Percentiles rank a stretch among this genome's conserved stretches.
Conservation (phyloP, 495 filamentous ascomycete species). For the Immersiella caudata region DNA sequence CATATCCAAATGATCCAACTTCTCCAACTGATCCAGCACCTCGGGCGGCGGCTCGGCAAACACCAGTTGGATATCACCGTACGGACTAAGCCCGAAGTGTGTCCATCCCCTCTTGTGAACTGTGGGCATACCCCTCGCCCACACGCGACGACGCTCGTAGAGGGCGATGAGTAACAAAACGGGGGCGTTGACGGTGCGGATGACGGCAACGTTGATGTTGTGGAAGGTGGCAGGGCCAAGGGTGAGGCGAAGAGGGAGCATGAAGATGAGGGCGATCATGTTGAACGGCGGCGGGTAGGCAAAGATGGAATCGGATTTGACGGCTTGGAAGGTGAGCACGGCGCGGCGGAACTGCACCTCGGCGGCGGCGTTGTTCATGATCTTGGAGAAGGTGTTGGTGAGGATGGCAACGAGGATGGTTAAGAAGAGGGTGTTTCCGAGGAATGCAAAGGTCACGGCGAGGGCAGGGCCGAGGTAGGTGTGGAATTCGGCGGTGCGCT, state of each 20-base stretch:
- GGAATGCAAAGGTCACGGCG: conserved; percentile 64
- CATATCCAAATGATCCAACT: conserved; percentile 33
- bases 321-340: conserved; percentile 66
- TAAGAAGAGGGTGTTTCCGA: conserved; percentile 70
- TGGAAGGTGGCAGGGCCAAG: conserved; percentile 61
- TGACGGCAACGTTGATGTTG: conserved; percentile 60
- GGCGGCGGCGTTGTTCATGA: conserved; percentile 60
- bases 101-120: conserved; percentile 46
- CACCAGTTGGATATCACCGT: conserved; percentile 62
- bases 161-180: conserved; percentile 56
- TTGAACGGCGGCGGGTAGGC: conserved; percentile 68
- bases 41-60: conserved; percentile 61
- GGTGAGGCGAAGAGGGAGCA: conserved; percentile 61
- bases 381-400: conserved; percentile 64
- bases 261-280: conserved; percentile 57
- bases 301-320: conserved; percentile 66
- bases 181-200: conserved; percentile 59
- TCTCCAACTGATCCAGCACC: conserved; percentile 43
- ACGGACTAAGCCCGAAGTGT: conserved; percentile 55
- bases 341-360: conserved; percentile 67
- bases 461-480: conserved; percentile 60
- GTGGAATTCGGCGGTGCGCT: conserved; percentile 60
- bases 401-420: conserved; percentile 69
- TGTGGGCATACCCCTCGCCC: conserved; percentile 30
- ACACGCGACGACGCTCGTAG: conserved; percentile 53